Conservation (phyloP, 108 stramenopile genomes). For the Nitzschia putrida region DNA sequence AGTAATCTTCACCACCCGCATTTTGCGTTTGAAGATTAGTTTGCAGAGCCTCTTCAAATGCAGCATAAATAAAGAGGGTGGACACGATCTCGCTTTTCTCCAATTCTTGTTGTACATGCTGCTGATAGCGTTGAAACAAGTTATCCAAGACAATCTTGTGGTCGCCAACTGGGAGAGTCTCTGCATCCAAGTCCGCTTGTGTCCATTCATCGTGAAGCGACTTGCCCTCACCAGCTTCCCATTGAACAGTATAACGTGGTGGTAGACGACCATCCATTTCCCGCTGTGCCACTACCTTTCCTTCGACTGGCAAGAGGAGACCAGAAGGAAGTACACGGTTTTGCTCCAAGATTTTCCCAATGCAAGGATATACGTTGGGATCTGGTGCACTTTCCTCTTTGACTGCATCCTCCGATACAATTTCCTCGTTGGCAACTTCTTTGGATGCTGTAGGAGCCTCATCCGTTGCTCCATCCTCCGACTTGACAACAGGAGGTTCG, state of each 20-base stretch:
- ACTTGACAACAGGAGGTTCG: neutral
- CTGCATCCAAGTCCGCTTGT: neutral
- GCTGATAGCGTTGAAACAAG: conserved; percentile 22
- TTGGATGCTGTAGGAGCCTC: neutral
- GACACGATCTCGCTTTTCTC: conserved; percentile 16
- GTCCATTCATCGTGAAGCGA: conserved; percentile 27
- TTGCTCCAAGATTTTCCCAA: conserved; percentile 23
- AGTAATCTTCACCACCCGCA: neutral
- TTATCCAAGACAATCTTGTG: conserved; percentile 13
- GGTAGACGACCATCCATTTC: conserved; percentile 20
- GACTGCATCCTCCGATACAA: neutral
- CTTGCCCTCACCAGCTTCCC: conserved; percentile 2
- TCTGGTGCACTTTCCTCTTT: neutral
- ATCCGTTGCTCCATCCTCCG: neutral
- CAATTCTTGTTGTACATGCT: conserved; percentile 19
- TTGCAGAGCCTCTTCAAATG: conserved; percentile 43
- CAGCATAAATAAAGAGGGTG: conserved; percentile 28
- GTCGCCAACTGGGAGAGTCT: neutral
- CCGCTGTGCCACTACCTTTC: conserved; percentile 13
- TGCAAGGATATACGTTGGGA: neutral
- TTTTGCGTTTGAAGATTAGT: conserved; percentile 25
- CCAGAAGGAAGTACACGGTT: conserved; percentile 17
- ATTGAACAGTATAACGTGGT: conserved; percentile 23
- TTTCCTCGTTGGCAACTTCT: neutral
- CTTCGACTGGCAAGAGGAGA: conserved; percentile 15